Percentiles rank a stretch among this genome's conserved stretches.
Conservation (phyloP, 202 grass and related monocot genomes). For the Musa balbisiana region DNA sequence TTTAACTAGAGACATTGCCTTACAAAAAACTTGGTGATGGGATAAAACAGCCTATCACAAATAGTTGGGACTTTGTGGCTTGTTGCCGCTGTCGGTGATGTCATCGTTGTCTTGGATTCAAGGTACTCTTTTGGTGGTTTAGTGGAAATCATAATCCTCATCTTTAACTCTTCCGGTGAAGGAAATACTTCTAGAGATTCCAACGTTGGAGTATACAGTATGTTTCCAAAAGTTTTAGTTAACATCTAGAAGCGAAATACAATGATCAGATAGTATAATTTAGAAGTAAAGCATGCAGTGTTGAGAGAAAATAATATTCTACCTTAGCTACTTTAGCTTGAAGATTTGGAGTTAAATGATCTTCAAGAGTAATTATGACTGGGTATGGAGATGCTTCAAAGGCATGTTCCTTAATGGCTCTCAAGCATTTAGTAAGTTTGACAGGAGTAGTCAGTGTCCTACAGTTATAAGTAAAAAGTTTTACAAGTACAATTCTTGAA, state of each 20-base stretch:
- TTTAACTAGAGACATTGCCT: too few relatives aligned
- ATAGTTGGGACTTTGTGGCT: too few relatives aligned
- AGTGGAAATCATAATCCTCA: conserved; percentile 66
- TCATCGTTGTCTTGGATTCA: conserved; percentile 20
- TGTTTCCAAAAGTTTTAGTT: conserved; percentile 49
- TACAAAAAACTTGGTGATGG: too few relatives aligned
- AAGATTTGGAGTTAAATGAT: conserved; percentile 60
- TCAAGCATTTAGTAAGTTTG: conserved; percentile 50
- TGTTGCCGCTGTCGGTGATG: too few relatives aligned
- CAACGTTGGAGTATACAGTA: conserved; percentile 36
- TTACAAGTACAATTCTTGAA: background rate
- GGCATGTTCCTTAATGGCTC: conserved; percentile 54
- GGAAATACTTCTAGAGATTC: conserved; percentile 46
- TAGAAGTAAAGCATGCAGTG: background rate
- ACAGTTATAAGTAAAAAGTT: background rate
- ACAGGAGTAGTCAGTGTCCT: conserved; percentile 73
- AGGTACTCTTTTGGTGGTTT: conserved; percentile 75
- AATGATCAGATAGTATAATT: background rate
- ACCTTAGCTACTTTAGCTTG: conserved; percentile 69
- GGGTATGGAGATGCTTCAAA: conserved; percentile 65
- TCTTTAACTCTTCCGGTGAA: conserved; percentile 60
- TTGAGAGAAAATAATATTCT: background rate
- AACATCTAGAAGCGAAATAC: conserved; percentile 35
- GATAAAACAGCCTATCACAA: too few relatives aligned
- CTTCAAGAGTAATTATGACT: conserved; percentile 85